These are phyloP conservation scores for Rhizophagus prolifer DNA, from an alignment of 192 early-diverging fungal species.

Conservation along the genomic window DNA sequence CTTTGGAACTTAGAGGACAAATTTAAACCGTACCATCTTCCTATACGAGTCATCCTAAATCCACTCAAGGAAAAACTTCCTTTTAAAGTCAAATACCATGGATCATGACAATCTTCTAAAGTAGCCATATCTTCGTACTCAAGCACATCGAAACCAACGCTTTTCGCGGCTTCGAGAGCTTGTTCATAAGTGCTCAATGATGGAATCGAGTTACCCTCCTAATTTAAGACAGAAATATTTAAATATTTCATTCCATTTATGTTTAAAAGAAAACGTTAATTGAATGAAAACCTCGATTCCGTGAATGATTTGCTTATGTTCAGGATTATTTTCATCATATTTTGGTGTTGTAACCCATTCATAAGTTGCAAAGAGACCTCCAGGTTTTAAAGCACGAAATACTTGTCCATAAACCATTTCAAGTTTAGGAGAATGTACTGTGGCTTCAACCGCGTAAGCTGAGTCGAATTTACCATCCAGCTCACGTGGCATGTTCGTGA, in stretches of 20 bases:
- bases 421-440: conserved; percentile 79
- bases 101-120: conserved; percentile 45
- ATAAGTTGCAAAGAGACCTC: conserved; percentile 82
- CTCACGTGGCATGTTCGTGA: conserved; percentile 78
- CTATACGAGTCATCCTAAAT: conserved; percentile 31
- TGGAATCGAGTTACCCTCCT: conserved; percentile 80
- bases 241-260: no score
- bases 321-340: conserved; percentile 73
- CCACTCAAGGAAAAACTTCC: conserved; percentile 34
- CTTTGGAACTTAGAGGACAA: background rate
- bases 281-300: conserved; percentile 65
- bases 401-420: conserved; percentile 82
- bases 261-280: background rate
- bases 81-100: conserved; percentile 68
- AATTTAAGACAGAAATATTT: background rate
- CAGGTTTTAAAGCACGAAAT: conserved; percentile 87
- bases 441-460: conserved; percentile 87
- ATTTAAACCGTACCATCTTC: conserved; percentile 23
- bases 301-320: conserved; percentile 71
- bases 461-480: conserved; percentile 72
- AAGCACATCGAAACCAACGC: conserved; percentile 79
- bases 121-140: conserved; percentile 60
- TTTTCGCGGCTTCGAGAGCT: conserved; percentile 71
- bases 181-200: conserved; percentile 70
- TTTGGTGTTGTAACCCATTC: conserved; percentile 88